phyloP scores from a whole-genome alignment of 2,329 filamentous ascomycete genomes.

The Cladosporium sp. region DNA sequence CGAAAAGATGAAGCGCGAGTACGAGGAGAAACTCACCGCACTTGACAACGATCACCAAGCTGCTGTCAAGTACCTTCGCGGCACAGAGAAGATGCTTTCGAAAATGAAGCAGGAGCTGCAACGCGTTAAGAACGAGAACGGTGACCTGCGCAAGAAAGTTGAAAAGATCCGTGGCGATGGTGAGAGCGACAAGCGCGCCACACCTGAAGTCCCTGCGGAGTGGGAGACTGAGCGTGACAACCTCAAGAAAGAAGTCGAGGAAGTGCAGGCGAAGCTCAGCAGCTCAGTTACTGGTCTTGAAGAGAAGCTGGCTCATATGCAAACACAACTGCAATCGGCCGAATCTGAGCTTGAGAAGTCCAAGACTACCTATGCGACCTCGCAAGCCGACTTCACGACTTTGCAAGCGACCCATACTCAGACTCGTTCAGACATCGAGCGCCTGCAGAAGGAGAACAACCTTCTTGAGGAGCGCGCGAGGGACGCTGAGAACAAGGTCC shows the following conservation, averaged over 20 bases:
- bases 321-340: conserved; percentile 61
- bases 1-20: conserved; percentile 81
- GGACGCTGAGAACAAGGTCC: conserved; percentile 91
- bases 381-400: conserved; percentile 48
- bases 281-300: conserved; percentile 65
- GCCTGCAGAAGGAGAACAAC: conserved; percentile 75
- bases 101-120: conserved; percentile 97
- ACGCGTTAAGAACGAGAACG: conserved; percentile 83
- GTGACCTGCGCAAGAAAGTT: conserved; percentile 76
- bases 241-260: conserved; percentile 64
- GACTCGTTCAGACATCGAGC: conserved; percentile 66
- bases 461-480: conserved; percentile 76
- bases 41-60: conserved; percentile 97
- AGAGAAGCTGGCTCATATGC: conserved; percentile 62
- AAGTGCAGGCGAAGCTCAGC: conserved; percentile 64
- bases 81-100: conserved; percentile 97
- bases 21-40: conserved; percentile 87
- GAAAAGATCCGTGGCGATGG: conserved; percentile 33
- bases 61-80: conserved; percentile 95
- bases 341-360: conserved; percentile 66
- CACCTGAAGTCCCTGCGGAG: conserved; percentile 47
- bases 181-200: conserved; percentile 23
- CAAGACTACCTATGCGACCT: conserved; percentile 43
- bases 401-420: conserved; percentile 38
- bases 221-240: conserved; percentile 71